Base-by-base conservation (phyloP, 441 rosid genomes). In the Bocquillonia castaneifolia region DNA sequence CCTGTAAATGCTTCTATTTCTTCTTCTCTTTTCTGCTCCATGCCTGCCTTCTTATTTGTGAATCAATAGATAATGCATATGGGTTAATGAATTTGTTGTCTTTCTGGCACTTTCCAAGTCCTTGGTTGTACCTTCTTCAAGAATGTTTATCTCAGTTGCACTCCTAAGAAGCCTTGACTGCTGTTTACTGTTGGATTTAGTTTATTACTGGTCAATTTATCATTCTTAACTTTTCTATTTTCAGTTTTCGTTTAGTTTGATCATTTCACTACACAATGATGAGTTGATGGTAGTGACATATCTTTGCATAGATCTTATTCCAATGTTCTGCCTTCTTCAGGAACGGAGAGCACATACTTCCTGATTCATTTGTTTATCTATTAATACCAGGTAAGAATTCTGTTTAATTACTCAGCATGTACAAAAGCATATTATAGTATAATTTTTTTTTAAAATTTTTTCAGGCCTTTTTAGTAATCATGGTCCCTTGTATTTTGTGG, bases 391-490 rank as follows among this genome's bases (percentile, higher is more conserved):
- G 93, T 82, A 47, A 50, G 48, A 31, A 32, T 29, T 61, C 63
- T 15, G 54, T 47, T 64, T 10, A 22, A 36, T 72, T n/a, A 37
- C 5, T 53, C 25, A 10, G 39, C 58, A 42, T 69, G 12, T 23
- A 57, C 10, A 48, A 45, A 32, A 37, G 3, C 47, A 5, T 31
- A 25, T 25, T 55, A 9, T 69, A 51, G 72, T 44, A 23, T 65
- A 61, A 58, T 37, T 20, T 70, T 39, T 64, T 47, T 6, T 50
- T n/a, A n/a, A n/a, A 6, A 50, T 53, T 44, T 71, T 76, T 13
- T 56, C 86, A 88, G 91, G 91, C 62, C 91, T 86, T 71, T 86
- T 88, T 50, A 88, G 93, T 81, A 86, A 86, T 71, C 88, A 83
- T 62, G 83, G 86, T 56, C 89, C 93, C 47, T 75, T 86, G 70